Conservation (phyloP, 768 basidiomycete species). For the Rhodotorula graminis region DNA sequence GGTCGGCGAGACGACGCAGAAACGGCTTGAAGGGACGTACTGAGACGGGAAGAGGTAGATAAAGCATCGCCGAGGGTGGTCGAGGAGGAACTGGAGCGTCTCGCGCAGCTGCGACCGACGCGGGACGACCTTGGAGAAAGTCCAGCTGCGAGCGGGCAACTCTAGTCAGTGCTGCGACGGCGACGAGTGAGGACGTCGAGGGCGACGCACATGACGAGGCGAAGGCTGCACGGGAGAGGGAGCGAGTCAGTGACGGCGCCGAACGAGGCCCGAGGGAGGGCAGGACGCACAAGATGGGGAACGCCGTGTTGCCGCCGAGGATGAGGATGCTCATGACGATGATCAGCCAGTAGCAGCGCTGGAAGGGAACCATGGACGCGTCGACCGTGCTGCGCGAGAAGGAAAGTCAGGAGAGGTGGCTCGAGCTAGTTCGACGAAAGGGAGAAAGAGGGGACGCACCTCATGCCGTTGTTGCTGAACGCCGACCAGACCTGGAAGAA, state of each 20-base stretch:
- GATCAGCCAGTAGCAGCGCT: constrained; percentile 53
- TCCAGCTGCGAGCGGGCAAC: constrained; percentile 58
- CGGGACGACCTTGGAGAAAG: constrained; percentile 60
- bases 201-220: constrained; percentile 67
- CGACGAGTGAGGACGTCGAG: too few species aligned
- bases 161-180: background rate
- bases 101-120: constrained; percentile 61
- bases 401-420: too few species aligned
- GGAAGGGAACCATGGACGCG: constrained; percentile 86
- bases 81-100: constrained; percentile 83
- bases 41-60: constrained; percentile 40
- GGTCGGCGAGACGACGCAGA: too few species aligned
- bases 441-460: background rate
- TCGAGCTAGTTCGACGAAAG: too few species aligned
- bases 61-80: constrained; percentile 70
- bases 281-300: constrained; percentile 59
- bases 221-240: constrained; percentile 54
- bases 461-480: constrained; percentile 70
- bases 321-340: constrained; percentile 64
- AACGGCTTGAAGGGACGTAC: background rate
- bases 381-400: constrained; percentile 51
- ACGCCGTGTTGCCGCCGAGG: constrained; percentile 86
- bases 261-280: background rate
- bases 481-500: constrained; percentile 36
- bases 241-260: too few species aligned